Percentiles rank a stretch among this genome's conserved stretches.
Conservation (phyloP, 768 basidiomycete species). For the Hypholoma fasciculare region DNA sequence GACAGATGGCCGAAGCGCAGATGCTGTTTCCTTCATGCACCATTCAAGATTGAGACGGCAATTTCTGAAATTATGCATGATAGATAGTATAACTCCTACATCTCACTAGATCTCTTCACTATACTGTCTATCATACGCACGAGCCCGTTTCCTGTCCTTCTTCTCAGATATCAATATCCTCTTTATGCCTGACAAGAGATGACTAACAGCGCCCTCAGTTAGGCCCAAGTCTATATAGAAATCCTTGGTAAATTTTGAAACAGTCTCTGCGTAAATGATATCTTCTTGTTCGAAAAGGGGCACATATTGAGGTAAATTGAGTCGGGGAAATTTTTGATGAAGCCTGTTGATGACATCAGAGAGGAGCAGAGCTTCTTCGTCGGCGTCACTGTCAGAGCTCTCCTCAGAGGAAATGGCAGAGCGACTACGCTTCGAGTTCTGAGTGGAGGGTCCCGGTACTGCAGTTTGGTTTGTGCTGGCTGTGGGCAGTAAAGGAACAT, state of each 20-base stretch:
- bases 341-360: conserved; percentile 6
- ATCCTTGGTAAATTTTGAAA: conserved; percentile 4
- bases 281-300: conserved; percentile 1
- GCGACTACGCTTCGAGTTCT: background rate
- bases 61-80: too few species aligned
- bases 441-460: background rate
- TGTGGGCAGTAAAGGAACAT: background rate
- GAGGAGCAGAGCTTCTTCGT: conserved; percentile 2
- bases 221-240: conserved; percentile 12
- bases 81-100: background rate
- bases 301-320: conserved; percentile 9
- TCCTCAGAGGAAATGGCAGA: background rate
- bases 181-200: conserved; percentile 1
- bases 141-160: conserved; percentile 4
- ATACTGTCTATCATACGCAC: background rate
- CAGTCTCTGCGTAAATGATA: conserved; percentile 12
- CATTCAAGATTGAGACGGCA: too few species aligned
- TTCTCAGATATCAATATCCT: conserved; percentile 1
- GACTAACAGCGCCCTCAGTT: conserved; percentile 7
- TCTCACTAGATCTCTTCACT: background rate
- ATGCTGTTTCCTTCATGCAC: too few species aligned
- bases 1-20: too few species aligned
- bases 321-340: conserved; percentile 1
- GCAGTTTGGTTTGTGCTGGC: background rate
- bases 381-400: background rate